These are phyloP conservation scores for Aureobasidium uvarum DNA, from an alignment of 2,329 filamentous ascomycete species.

Conservation along the genomic window DNA sequence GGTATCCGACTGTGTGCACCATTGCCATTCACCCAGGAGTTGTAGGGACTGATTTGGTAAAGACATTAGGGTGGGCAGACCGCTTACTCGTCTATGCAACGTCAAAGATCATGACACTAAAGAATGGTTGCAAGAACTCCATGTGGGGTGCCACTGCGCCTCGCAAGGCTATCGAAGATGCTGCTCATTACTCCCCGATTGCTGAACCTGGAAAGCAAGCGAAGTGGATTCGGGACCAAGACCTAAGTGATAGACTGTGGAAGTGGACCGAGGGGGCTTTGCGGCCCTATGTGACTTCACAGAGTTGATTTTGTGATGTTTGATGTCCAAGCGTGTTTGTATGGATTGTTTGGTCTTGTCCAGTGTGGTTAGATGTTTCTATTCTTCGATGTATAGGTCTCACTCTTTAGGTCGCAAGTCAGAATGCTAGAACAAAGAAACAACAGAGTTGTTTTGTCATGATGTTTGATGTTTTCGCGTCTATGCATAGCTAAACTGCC, in stretches of 20 bases:
- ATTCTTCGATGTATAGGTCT: no score
- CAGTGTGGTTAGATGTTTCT: no score
- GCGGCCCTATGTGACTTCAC: no score
- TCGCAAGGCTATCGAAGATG: slow-evolving; percentile 31
- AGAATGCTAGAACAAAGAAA: no score
- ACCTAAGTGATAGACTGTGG: slow-evolving; percentile 33
- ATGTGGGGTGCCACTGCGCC: slow-evolving; percentile 33
- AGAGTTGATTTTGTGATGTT: no score
- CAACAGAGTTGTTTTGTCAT: no score
- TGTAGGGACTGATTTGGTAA: slow-evolving; percentile 36
- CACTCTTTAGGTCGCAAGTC: no score
- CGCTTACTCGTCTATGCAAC: slow-evolving; percentile 27
- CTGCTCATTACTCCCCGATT: slow-evolving; percentile 34
- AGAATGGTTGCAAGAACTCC: slow-evolving; percentile 31
- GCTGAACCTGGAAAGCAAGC: slow-evolving; percentile 29
- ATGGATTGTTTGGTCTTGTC: no score
- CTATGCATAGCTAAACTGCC: no score
- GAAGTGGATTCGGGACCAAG: slow-evolving; percentile 27
- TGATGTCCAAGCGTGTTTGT: no score
- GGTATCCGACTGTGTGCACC: slow-evolving; percentile 38
- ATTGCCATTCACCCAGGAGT: slow-evolving; percentile 44
- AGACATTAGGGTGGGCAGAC: slow-evolving; percentile 39
- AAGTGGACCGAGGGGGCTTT: slow-evolving; percentile 32
- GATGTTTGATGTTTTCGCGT: no score
- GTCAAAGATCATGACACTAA: slow-evolving; percentile 17